phyloP scores from a whole-genome alignment of 1,284 basidiomycete genomes.

The Ceratobasidium sp. region DNA sequence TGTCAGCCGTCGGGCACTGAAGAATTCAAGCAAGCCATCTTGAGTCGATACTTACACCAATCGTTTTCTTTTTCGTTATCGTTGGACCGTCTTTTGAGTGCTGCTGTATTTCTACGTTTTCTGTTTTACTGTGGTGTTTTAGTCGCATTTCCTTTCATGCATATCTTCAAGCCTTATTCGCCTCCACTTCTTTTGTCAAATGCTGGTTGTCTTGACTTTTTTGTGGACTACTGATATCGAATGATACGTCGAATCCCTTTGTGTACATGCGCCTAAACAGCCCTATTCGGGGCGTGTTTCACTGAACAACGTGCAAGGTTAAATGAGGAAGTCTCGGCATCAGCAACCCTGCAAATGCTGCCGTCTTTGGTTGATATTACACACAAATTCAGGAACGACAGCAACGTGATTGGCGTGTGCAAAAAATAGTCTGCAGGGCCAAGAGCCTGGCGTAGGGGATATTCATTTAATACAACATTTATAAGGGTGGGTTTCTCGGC shows the following conservation, averaged over 20 bases:
- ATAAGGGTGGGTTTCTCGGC: background rate
- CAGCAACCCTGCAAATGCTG: background rate
- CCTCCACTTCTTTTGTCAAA: conserved; percentile 44
- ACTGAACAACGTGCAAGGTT: background rate
- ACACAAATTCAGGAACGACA: background rate
- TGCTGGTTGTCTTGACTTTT: conserved; percentile 47
- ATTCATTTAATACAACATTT: background rate
- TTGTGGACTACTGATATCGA: conserved; percentile 34
- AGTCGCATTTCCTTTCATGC: conserved; percentile 10
- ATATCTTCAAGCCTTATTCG: conserved; percentile 18
- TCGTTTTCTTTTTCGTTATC: conserved; percentile 5
- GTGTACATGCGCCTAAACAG: background rate
- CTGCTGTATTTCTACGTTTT: conserved; percentile 41
- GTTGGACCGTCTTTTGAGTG: conserved; percentile 23
- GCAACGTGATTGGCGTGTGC: too few species aligned
- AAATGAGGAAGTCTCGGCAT: conserved; percentile 20
- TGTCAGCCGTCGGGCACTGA: conserved; percentile 37
- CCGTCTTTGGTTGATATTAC: background rate
- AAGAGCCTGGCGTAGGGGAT: too few species aligned
- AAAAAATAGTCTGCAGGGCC: too few species aligned
- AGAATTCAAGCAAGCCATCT: conserved; percentile 39
- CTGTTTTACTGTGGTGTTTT: conserved; percentile 24
- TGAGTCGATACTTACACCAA: conserved; percentile 1
- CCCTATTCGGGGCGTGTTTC: background rate
- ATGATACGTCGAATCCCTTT: conserved; percentile 20